Evolutionary conservation across 768 basidiomycete species (phyloP).

Genomic region (Pholiota molesta): DNA sequence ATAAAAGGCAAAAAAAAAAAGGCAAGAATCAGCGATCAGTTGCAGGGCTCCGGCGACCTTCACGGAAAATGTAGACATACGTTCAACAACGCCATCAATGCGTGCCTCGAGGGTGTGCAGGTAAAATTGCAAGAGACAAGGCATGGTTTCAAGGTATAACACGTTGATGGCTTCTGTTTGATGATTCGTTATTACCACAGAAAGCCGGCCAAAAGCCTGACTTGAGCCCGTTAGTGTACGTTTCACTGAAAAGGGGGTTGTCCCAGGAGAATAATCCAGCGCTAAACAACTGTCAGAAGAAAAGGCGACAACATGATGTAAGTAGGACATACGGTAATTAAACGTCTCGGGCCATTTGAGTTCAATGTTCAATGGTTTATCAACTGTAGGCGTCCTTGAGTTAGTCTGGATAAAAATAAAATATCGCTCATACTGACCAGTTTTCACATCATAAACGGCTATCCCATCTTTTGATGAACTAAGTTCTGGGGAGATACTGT

Average conservation of each 20-base stretch:
- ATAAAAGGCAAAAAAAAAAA: slow-evolving; percentile 11
- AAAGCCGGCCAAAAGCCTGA: slow-evolving; percentile 77
- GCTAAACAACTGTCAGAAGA: slow-evolving; percentile 22
- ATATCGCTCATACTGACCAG: slow-evolving; percentile 37
- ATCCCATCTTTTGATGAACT: slow-evolving; percentile 31
- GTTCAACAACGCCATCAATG: slow-evolving; percentile 47
- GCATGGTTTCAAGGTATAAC: slow-evolving; percentile 89
- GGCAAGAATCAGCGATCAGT: background rate
- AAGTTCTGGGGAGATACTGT: slow-evolving; percentile 58
- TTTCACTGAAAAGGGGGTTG: slow-evolving; percentile 60
- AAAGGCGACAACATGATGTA: background rate
- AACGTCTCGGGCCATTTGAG: slow-evolving; percentile 66
- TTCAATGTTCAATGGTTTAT: slow-evolving; percentile 54
- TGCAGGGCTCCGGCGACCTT: background rate
- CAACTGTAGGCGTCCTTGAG: slow-evolving; percentile 29
- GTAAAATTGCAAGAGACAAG: slow-evolving; percentile 90
- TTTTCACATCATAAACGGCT: slow-evolving; percentile 52
- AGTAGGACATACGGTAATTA: slow-evolving; percentile 53
- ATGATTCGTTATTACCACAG: slow-evolving; percentile 67
- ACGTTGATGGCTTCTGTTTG: slow-evolving; percentile 44
- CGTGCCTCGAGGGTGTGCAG: slow-evolving; percentile 71
- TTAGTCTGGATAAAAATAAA: slow-evolving; percentile 11
- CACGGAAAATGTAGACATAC: slow-evolving; percentile 34
- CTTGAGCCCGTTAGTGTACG: slow-evolving; percentile 75
- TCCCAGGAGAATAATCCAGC: slow-evolving; percentile 38